Conservation (phyloP, 495 filamentous ascomycete species). For the Daldinia concentrica region DNA sequence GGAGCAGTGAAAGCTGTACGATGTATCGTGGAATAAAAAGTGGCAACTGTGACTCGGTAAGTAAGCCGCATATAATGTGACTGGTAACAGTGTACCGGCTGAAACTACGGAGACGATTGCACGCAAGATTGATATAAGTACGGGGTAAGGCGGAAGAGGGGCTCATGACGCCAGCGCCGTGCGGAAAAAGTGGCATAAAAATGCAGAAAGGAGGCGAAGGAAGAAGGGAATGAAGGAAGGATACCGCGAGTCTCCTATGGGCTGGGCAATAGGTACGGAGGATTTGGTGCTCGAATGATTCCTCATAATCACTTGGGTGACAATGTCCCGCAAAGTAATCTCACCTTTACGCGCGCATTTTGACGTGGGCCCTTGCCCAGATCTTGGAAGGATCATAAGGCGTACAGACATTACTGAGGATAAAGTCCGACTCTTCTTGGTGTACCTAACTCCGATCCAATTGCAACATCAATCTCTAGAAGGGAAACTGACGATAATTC, state of each 20-base stretch:
- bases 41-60: constrained; percentile 8
- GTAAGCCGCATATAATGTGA: constrained; percentile 23
- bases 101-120: constrained; percentile 9
- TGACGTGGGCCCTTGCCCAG: neutral
- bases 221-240: constrained; percentile 8
- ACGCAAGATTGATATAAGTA: constrained; percentile 14
- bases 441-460: neutral
- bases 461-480: neutral
- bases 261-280: neutral
- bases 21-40: neutral
- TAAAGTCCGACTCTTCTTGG: neutral
- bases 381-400: neutral
- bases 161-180: constrained; percentile 5
- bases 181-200: neutral
- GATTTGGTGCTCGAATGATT: constrained; percentile 4
- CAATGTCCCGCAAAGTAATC: neutral
- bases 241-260: no score
- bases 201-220: neutral
- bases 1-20: neutral
- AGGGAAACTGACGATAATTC: neutral
- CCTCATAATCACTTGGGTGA: constrained; percentile 13
- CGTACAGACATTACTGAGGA: neutral
- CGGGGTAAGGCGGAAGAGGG: neutral
- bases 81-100: neutral
- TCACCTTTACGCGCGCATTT: neutral